Percentiles rank a stretch among this genome's conserved stretches.
These are phyloP conservation scores for Escovopsis sp. DNA, from an alignment of 2,329 filamentous ascomycete species.

Conservation along the genomic window DNA sequence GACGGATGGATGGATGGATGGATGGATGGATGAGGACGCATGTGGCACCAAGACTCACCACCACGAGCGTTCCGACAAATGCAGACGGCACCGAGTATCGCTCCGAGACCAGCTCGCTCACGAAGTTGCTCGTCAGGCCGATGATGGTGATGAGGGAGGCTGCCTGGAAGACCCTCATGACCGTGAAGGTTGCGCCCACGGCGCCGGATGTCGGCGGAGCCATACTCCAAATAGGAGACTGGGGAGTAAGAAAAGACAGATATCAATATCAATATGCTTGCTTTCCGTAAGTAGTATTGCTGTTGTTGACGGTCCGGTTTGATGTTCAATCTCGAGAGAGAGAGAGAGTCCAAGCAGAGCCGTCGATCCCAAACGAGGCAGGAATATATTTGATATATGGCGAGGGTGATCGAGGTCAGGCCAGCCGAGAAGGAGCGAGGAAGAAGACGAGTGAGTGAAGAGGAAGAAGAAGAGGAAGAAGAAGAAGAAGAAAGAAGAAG, in stretches of 20 bases:
- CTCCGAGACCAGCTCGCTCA: conserved; percentile 55
- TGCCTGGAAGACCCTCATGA: conserved; percentile 55
- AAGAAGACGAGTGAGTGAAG: conserved; percentile 10
- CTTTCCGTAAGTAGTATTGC: no score
- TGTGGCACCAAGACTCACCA: conserved; percentile 44
- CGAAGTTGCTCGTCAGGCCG: conserved; percentile 70
- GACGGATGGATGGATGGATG: neutral
- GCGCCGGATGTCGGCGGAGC: conserved; percentile 46
- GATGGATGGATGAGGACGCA: neutral
- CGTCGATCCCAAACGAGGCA: neutral
- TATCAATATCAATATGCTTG: no score
- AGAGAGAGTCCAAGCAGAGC: neutral
- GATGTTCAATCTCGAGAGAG: neutral
- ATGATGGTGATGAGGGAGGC: conserved; percentile 62
- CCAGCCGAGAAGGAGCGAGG: conserved; percentile 4
- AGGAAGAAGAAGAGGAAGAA: conserved; percentile 11
- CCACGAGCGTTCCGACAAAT: conserved; percentile 61
- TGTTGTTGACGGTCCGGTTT: conserved; percentile 4
- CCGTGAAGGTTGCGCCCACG: conserved; percentile 64
- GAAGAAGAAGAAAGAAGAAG: conserved; percentile 12
- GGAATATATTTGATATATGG: neutral
- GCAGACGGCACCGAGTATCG: conserved; percentile 54
- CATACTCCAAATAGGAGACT: no score
- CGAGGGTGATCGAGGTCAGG: neutral
- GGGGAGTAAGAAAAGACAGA: no score